These are phyloP conservation scores for Ambrosia artemisiifolia DNA, from an alignment of 129 eudicot species.

Conservation along the genomic window DNA sequence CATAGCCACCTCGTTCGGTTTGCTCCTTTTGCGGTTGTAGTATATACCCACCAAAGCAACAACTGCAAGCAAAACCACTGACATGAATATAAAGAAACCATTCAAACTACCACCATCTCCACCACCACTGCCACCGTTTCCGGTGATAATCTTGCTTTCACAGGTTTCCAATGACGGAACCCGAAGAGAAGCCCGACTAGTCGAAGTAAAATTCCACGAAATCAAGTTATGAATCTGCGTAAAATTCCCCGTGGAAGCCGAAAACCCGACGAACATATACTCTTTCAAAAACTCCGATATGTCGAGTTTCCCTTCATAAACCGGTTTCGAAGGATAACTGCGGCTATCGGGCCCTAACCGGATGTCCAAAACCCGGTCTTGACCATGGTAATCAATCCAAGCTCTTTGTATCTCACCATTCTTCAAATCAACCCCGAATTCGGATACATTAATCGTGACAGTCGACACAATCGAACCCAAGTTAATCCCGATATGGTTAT, in stretches of 20 bases:
- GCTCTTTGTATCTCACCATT: conserved; percentile 54
- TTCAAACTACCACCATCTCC: conserved; percentile 21
- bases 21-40: conserved; percentile 33
- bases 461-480: conserved; percentile 64
- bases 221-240: conserved; percentile 60
- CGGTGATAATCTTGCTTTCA: conserved; percentile 39
- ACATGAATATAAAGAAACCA: conserved; percentile 53
- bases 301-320: conserved; percentile 47
- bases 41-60: conserved; percentile 37
- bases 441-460: conserved; percentile 41
- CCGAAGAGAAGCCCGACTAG: conserved; percentile 49
- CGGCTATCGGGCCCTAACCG: conserved; percentile 41
- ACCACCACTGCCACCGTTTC: not conserved
- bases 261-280: conserved; percentile 78
- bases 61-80: conserved; percentile 43
- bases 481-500: conserved; percentile 69
- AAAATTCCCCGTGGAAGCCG: conserved; percentile 64
- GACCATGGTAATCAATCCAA: conserved; percentile 47
- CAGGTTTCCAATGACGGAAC: conserved; percentile 54
- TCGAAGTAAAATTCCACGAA: conserved; percentile 67
- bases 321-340: conserved; percentile 26
- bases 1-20: conserved; percentile 20
- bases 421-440: conserved; percentile 46
- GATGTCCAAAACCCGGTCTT: conserved; percentile 34
- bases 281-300: conserved; percentile 55